Evolutionary conservation across 1,284 basidiomycete genomes (phyloP).

Genomic region (Microbotryum intermedium): DNA sequence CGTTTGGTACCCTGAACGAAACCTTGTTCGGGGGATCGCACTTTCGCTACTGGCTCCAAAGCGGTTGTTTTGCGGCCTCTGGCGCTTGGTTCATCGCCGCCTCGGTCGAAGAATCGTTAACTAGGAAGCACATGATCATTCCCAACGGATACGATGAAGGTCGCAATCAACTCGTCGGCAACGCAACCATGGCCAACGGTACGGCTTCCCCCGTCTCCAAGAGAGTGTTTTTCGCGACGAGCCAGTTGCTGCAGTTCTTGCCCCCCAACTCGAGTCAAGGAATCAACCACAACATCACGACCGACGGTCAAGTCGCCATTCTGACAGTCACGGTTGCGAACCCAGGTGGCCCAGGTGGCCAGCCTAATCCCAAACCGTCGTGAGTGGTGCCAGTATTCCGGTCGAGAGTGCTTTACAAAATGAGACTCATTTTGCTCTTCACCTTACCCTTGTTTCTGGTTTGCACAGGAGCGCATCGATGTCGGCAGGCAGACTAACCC

Average conservation of each 20-base stretch:
- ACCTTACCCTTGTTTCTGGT: too few relatives aligned
- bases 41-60: slow-evolving; percentile 69
- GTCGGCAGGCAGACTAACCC: too few relatives aligned
- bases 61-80: slow-evolving; percentile 38
- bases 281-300: slow-evolving; percentile 64
- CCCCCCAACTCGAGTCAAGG: slow-evolving; percentile 48
- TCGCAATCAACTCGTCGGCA: slow-evolving; percentile 73
- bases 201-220: slow-evolving; percentile 57
- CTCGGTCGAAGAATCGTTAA: slow-evolving; percentile 31
- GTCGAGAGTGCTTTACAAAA: too few relatives aligned
- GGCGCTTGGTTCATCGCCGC: slow-evolving; percentile 73
- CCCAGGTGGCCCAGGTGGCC: too few relatives aligned
- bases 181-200: slow-evolving; percentile 53
- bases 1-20: slow-evolving; percentile 69
- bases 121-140: slow-evolving; percentile 48
- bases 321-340: slow-evolving; percentile 60
- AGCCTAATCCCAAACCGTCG: too few relatives aligned
- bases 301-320: slow-evolving; percentile 78
- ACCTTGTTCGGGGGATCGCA: slow-evolving; percentile 82
- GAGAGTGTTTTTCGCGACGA: slow-evolving; percentile 36
- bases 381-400: too few relatives aligned
- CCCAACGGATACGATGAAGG: slow-evolving; percentile 36
- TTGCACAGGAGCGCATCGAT: too few relatives aligned
- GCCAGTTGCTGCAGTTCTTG: slow-evolving; percentile 40
- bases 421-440: too few relatives aligned